phyloP scores from a whole-genome alignment of 306 rosid genomes.

The Medicago truncatula region MtrunA17r5.0-ANR NC_053045.1:240001-240500 shows the following conservation, averaged over 20 bases:
- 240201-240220: conserved; percentile 76
- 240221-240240: conserved; percentile 86
- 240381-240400: conserved; percentile 15
- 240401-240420: neutral
- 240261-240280: conserved; percentile 51
- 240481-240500: neutral
- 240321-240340: conserved; percentile 8
- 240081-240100: conserved; percentile 93
- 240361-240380: neutral
- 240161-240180: conserved; percentile 79
- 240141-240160: conserved; percentile 76
- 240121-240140: conserved; percentile 65
- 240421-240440: neutral
- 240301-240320: neutral
- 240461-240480: conserved; percentile 1
- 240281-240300: conserved; percentile 16
- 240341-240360: conserved; percentile 18
- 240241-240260: conserved; percentile 65
- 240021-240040: conserved; percentile 80
- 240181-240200: conserved; percentile 92
- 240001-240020: conserved; percentile 73
- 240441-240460: conserved; percentile 8
- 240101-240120: conserved; percentile 89
- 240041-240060: conserved; percentile 77
- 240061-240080: conserved; percentile 97